A percentile compares a stretch with the other conserved stretches of the same genome.
Evolutionary conservation across 192 early-diverging fungal genomes (phyloP).

Genomic region (Coemansia asiatica): DNA sequence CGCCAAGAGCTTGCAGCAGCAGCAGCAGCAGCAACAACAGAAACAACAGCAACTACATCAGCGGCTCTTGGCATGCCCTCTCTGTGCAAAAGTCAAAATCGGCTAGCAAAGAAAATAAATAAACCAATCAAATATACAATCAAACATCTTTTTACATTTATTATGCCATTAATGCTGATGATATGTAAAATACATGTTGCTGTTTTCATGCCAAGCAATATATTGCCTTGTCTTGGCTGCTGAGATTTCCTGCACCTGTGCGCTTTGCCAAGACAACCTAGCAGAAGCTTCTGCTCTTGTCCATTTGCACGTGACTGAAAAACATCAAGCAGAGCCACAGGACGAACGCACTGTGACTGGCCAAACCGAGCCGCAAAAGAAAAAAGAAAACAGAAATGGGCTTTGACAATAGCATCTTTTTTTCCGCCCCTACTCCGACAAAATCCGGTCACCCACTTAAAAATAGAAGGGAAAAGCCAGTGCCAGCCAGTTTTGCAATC

Average conservation of each 20-base stretch:
- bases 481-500: background rate
- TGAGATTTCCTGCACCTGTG: no score
- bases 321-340: background rate
- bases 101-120: background rate
- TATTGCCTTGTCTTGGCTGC: background rate
- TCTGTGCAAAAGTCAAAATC: slow-evolving; percentile 12
- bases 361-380: slow-evolving; percentile 1
- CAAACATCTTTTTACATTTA: no score
- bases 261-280: background rate
- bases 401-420: background rate
- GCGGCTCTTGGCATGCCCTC: slow-evolving; percentile 21
- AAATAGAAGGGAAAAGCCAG: no score
- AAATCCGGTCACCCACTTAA: background rate
- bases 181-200: no score
- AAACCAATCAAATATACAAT: no score
- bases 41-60: no score
- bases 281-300: background rate
- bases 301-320: background rate
- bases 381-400: background rate
- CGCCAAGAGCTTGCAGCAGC: slow-evolving; percentile 1
- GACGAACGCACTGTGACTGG: background rate
- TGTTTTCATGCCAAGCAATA: background rate
- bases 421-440: slow-evolving; percentile 6
- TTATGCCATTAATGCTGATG: no score
- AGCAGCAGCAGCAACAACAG: background rate